Evolutionary conservation across 805 yeast genomes (phyloP).

Genomic region (Zygosaccharomyces pseudorouxii): DNA sequence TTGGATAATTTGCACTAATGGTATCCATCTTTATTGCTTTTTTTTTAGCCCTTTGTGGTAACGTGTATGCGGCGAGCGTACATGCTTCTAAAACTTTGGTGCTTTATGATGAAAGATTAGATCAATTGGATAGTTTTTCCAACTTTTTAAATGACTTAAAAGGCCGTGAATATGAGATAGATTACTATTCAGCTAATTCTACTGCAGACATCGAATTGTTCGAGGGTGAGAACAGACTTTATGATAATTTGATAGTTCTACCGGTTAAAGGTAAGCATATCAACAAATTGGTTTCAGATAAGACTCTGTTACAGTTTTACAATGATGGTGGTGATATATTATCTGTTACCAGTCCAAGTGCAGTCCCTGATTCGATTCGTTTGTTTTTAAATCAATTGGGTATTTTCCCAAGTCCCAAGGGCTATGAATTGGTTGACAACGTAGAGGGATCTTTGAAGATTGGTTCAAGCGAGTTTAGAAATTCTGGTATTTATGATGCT

Average conservation of each 20-base stretch:
- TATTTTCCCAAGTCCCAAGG: constrained; percentile 75
- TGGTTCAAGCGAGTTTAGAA: constrained; percentile 15
- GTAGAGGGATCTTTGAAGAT: constrained; percentile 38
- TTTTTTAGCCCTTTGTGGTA: constrained; percentile 6
- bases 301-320: constrained; percentile 54
- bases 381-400: constrained; percentile 75
- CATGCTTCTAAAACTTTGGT: constrained; percentile 32
- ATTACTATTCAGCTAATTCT: constrained; percentile 22
- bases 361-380: constrained; percentile 57
- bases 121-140: constrained; percentile 27
- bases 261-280: constrained; percentile 51
- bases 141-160: constrained; percentile 28
- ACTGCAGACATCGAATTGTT: constrained; percentile 21
- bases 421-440: constrained; percentile 59
- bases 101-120: constrained; percentile 31
- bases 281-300: constrained; percentile 40
- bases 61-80: constrained; percentile 16
- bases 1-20: constrained; percentile 4
- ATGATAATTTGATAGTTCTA: constrained; percentile 54
- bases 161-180: constrained; percentile 37
- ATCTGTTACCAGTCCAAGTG: constrained; percentile 50
- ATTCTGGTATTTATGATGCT: constrained; percentile 7
- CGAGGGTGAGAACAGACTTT: constrained; percentile 42
- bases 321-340: constrained; percentile 70
- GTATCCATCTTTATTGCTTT: constrained; percentile 6